Conservation (phyloP, 495 filamentous ascomycete species). For the Aspergillus egyptiacus region DNA sequence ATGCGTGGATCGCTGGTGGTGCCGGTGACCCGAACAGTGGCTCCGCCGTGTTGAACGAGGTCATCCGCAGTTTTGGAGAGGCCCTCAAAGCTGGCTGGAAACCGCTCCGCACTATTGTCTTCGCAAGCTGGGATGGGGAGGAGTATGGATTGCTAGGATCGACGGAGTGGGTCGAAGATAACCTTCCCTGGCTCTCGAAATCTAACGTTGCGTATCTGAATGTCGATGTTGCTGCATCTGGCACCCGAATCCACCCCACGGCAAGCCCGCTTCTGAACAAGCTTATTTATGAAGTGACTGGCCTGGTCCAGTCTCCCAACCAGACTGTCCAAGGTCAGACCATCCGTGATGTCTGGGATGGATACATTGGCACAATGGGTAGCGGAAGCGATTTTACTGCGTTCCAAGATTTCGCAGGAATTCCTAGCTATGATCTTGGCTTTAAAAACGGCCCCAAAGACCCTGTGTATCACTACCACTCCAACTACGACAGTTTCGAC, state of each 20-base stretch:
- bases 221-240: conserved; percentile 57
- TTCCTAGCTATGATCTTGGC: conserved; percentile 57
- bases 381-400: conserved; percentile 70
- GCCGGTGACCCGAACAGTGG: conserved; percentile 82
- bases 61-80: conserved; percentile 74
- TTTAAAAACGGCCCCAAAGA: conserved; percentile 40
- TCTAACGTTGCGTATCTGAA: conserved; percentile 71
- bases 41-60: conserved; percentile 83
- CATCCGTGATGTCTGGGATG: conserved; percentile 55
- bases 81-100: conserved; percentile 74
- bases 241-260: conserved; percentile 39
- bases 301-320: conserved; percentile 72
- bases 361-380: conserved; percentile 60
- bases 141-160: conserved; percentile 67
- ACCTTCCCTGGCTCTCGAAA: conserved; percentile 72
- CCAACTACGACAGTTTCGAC: conserved; percentile 68
- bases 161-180: conserved; percentile 76
- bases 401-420: conserved; percentile 68
- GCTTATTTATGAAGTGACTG: conserved; percentile 63
- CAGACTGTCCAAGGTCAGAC: conserved; percentile 59
- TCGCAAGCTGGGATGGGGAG: conserved; percentile 73
- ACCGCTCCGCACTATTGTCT: conserved; percentile 73
- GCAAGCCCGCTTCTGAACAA: conserved; percentile 74
- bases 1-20: conserved; percentile 89
- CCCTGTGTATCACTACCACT: conserved; percentile 70